phyloP scores from a whole-genome alignment of 78 protist species.

The Dictyostelium citrinum region DNA sequence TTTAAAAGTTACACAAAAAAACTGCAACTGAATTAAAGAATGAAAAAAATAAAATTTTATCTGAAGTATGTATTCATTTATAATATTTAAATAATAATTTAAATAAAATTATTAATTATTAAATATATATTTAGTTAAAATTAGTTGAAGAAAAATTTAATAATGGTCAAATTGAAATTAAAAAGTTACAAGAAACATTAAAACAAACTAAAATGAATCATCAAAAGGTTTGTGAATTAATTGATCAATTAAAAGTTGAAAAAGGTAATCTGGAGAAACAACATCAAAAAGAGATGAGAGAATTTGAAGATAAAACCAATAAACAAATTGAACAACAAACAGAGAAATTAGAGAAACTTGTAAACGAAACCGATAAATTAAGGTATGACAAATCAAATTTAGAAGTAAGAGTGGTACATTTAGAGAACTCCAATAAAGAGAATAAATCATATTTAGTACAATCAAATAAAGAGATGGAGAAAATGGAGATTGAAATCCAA shows the following conservation, averaged over 20 bases:
- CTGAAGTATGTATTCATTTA: neutral
- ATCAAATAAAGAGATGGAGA: neutral
- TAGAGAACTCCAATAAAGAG: slow-evolving; percentile 16
- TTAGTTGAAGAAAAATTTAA: neutral
- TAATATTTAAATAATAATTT: neutral
- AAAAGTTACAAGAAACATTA: neutral
- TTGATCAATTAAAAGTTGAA: neutral
- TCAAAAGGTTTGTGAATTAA: neutral
- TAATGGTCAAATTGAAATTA: neutral
- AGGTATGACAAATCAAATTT: neutral
- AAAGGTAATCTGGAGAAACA: neutral
- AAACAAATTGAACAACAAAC: neutral
- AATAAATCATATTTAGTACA: neutral
- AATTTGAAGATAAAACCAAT: neutral
- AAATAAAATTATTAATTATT: neutral
- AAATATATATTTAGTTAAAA: neutral
- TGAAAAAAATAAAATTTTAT: slow-evolving; percentile 2
- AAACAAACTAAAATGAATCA: neutral
- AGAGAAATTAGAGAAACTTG: neutral
- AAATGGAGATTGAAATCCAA: neutral
- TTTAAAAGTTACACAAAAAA: neutral
- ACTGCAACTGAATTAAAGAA: neutral
- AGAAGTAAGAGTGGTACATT: neutral
- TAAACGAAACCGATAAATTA: neutral
- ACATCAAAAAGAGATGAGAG: neutral